These are phyloP conservation scores for Cynara cardunculus DNA, from an alignment of 129 eudicot genomes.

Conservation along the genomic window DNA sequence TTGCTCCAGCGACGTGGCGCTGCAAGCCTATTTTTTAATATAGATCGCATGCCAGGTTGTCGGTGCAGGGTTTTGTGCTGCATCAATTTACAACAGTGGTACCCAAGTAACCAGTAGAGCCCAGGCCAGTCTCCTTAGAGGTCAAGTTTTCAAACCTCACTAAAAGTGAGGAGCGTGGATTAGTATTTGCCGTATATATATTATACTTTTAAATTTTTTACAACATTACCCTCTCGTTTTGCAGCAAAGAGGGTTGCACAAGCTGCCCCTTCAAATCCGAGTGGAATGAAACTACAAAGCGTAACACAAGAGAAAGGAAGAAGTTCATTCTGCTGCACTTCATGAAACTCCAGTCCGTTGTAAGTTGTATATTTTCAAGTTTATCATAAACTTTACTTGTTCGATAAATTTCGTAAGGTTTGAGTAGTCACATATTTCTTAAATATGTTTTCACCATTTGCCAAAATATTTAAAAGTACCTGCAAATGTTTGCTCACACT, in stretches of 20 bases:
- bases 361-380: background rate
- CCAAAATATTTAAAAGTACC: background rate
- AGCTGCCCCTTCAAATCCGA: conserved; percentile 19
- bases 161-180: background rate
- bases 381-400: background rate
- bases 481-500: background rate
- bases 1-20: too few relatives aligned
- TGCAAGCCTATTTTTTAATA: too few relatives aligned
- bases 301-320: conserved; percentile 26
- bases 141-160: background rate
- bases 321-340: conserved; percentile 37
- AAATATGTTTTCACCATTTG: background rate
- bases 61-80: too few relatives aligned
- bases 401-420: background rate
- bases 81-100: too few relatives aligned
- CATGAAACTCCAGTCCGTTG: conserved; percentile 20
- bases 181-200: background rate
- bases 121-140: too few relatives aligned
- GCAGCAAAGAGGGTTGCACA: conserved; percentile 47
- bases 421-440: background rate
- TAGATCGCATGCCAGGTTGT: too few relatives aligned
- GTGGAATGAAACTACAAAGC: conserved; percentile 38
- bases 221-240: background rate
- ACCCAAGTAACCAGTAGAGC: background rate
- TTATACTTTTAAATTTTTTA: background rate